Conservation (phyloP, 139 green algal genomes). For the Auxenochlorella protothecoides region DNA sequence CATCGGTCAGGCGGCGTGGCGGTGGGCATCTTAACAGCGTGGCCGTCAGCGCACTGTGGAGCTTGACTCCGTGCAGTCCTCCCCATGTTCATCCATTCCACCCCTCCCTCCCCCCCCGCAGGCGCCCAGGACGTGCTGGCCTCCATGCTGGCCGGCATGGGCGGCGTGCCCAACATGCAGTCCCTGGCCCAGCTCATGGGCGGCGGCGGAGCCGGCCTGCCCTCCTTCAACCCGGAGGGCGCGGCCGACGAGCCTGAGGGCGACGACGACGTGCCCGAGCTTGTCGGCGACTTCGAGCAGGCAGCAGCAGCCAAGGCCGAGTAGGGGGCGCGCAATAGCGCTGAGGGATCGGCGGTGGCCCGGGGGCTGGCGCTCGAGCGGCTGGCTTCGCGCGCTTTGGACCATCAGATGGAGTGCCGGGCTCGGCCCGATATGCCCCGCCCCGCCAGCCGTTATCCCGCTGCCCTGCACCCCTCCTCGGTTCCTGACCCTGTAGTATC, state of each 20-base stretch:
- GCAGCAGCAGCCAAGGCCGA: not conserved
- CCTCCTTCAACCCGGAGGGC: conserved; percentile 22
- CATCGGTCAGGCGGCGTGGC: no score
- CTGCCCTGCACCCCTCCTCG: no score
- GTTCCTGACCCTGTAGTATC: no score
- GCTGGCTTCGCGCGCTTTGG: no score
- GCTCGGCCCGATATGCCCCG: no score
- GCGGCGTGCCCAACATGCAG: conserved; percentile 20
- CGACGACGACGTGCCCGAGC: conserved; percentile 78
- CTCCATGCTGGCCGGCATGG: conserved; percentile 34
- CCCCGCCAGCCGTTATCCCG: no score
- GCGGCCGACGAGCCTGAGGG: conserved; percentile 30
- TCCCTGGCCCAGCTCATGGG: conserved; percentile 22
- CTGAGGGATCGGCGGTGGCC: no score
- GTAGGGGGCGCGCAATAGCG: no score
- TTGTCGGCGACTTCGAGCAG: conserved; percentile 85
- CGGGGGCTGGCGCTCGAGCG: no score
- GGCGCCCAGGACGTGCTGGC: conserved; percentile 44
- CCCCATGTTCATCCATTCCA: not conserved
- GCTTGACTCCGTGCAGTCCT: not conserved
- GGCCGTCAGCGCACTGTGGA: not conserved
- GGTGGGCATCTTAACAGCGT: no score
- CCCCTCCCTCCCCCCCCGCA: conserved; percentile 1
- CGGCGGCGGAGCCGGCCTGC: conserved; percentile 8
- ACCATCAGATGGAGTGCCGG: no score